Evolutionary conservation across 306 rosid genomes (phyloP).

Genomic region (Fragaria ananassa): DNA sequence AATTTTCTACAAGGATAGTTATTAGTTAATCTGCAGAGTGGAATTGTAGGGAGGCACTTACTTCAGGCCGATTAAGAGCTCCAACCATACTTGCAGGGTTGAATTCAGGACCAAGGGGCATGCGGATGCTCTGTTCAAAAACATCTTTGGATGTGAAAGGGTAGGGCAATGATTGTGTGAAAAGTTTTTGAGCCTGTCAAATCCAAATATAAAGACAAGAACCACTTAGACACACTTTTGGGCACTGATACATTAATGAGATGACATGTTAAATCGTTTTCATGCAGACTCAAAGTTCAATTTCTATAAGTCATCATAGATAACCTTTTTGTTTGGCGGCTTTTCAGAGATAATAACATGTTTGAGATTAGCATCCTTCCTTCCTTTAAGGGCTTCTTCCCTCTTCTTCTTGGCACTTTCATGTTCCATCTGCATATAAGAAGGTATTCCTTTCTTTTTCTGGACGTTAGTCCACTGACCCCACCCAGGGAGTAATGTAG

Average conservation of each 20-base stretch:
- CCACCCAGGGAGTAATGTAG: conserved; percentile 85
- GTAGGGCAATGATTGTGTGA: conserved; percentile 61
- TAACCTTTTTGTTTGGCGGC: conserved; percentile 68
- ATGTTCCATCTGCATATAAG: conserved; percentile 76
- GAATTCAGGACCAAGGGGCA: conserved; percentile 94
- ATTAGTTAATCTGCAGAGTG: not conserved
- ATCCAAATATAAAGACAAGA: conserved; percentile 20
- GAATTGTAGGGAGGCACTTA: conserved; percentile 41
- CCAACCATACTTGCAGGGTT: conserved; percentile 71
- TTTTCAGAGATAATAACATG: conserved; percentile 88
- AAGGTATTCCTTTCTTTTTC: conserved; percentile 75
- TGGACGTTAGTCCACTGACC: conserved; percentile 93
- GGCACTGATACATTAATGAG: not conserved
- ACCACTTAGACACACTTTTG: conserved; percentile 8
- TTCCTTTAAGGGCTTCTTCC: conserved; percentile 65
- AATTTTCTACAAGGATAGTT: not conserved
- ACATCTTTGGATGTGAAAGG: conserved; percentile 78
- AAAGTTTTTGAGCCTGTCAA: conserved; percentile 88
- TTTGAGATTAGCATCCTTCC: conserved; percentile 79
- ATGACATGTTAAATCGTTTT: not conserved
- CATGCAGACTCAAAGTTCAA: not conserved
- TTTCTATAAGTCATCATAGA: conserved; percentile 2
- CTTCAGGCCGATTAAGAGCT: conserved; percentile 83
- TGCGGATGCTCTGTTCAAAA: conserved; percentile 74
- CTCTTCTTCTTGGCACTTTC: conserved; percentile 64